phyloP scores from a whole-genome alignment of 768 basidiomycete species.

The Serpula lacrymans region DNA sequence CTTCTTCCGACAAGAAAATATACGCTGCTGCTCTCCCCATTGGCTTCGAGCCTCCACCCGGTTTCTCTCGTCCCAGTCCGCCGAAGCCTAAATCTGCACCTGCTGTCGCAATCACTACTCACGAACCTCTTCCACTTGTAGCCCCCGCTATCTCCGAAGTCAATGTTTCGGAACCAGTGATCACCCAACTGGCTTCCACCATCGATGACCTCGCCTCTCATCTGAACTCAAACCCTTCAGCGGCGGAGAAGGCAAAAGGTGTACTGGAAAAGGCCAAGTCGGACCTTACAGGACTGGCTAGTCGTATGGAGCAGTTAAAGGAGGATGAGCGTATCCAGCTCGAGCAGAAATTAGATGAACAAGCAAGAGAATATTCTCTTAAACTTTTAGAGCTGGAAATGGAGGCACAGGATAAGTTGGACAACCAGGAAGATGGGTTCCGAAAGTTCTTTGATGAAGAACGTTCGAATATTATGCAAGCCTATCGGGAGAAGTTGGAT shows the following conservation, averaged over 20 bases:
- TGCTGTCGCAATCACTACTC: conserved; percentile 19
- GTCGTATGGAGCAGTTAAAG: conserved; percentile 74
- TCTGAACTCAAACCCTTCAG: conserved; percentile 69
- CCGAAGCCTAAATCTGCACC: conserved; percentile 39
- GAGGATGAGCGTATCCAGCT: conserved; percentile 74
- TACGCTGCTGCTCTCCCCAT: conserved; percentile 81
- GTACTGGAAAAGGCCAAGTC: conserved; percentile 78
- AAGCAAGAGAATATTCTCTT: conserved; percentile 77
- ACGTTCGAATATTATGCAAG: conserved; percentile 62
- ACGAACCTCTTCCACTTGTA: conserved; percentile 64
- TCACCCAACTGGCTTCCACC: conserved; percentile 85
- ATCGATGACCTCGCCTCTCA: conserved; percentile 90
- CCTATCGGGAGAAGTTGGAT: conserved; percentile 85
- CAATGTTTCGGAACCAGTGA: conserved; percentile 80
- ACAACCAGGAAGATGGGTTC: conserved; percentile 83
- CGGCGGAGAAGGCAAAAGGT: conserved; percentile 62
- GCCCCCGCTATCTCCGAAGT: conserved; percentile 77
- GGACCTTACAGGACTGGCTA: conserved; percentile 75
- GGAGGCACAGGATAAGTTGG: conserved; percentile 81
- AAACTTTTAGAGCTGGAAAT: conserved; percentile 82
- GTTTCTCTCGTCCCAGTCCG: conserved; percentile 64
- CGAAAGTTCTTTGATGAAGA: conserved; percentile 79
- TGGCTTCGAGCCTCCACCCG: conserved; percentile 92
- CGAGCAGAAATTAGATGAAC: conserved; percentile 69
- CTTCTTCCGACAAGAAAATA: conserved; percentile 34